Base-by-base conservation (phyloP, 768 basidiomycete genomes). In the Thelephora ganbajun region DNA sequence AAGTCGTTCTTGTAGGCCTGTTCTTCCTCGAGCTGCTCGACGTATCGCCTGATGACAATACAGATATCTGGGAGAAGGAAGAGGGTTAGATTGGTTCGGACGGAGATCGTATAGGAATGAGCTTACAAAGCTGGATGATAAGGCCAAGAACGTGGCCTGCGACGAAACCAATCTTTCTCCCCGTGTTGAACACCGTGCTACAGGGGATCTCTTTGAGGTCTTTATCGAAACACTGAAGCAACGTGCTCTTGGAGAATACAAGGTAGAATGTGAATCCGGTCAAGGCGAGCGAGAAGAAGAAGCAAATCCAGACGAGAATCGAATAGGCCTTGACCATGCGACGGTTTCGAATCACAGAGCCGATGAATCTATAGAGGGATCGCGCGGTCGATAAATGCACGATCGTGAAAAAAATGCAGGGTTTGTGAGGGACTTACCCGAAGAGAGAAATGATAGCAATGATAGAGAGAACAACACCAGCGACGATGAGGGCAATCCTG, bases 1-100 rank as follows among this genome's bases (percentile, higher is more conserved):
- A 59, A 61, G 49, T 54, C 52, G 54, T 54, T 50, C 45, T 49
- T 50, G 51, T 55, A 53, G 52, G 52, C 54, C 48, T 48, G 51
- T 50, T 59, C 58, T 22, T 55, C 52, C 47, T 61, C 56, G 50
- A 61, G 60, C 54, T 61, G 60, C 47, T 53, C 50, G 45, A 53
- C 52, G 51, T 61, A 61, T 19, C 57, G 57, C 47, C 55, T 53
- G 46, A 61, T 58, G 48, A 58, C 50, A 30, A 53, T 45, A 9
- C 56, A 56, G 44, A 61, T 55, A 46, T 58, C 60, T 60, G 48
- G 14, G 33, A 12, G n/a, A 13, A n/a, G 19, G n/a, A 18, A 20
- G 33, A 36, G 22, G 13, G 22, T 46, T 44, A 14, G 18, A 18
- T 23, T 20, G 23, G 26, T 30, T 9, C 26, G 26, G 9, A 11